These are phyloP conservation scores for Ilex asprella DNA, from an alignment of 257 asterid genomes.

Conservation along the genomic window DNA sequence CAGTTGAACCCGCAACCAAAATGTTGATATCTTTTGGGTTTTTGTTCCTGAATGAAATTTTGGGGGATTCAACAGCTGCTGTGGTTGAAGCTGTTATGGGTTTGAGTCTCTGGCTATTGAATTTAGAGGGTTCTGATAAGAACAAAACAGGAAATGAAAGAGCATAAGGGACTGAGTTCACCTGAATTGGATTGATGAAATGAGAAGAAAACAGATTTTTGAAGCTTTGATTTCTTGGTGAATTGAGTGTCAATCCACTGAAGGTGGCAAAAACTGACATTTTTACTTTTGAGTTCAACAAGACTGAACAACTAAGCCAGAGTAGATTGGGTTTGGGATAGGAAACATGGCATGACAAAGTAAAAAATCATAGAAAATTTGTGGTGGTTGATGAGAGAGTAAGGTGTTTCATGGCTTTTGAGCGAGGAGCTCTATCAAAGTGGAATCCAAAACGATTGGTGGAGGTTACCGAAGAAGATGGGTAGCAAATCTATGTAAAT, in stretches of 20 bases:
- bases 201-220: slow-evolving; percentile 28
- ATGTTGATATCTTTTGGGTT: slow-evolving; percentile 62
- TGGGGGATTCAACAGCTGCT: slow-evolving; percentile 33
- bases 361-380: slow-evolving; percentile 3
- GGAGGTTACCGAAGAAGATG: slow-evolving; percentile 21
- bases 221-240: slow-evolving; percentile 27
- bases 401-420: background rate
- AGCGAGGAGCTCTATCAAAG: slow-evolving; percentile 25
- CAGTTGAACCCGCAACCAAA: slow-evolving; percentile 86
- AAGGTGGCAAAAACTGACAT: slow-evolving; percentile 56
- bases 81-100: slow-evolving; percentile 34
- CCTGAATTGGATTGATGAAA: slow-evolving; percentile 40
- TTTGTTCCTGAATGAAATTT: slow-evolving; percentile 55
- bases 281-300: slow-evolving; percentile 23
- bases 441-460: slow-evolving; percentile 66
- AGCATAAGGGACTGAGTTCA: slow-evolving; percentile 30
- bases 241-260: slow-evolving; percentile 33
- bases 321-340: slow-evolving; percentile 12
- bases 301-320: slow-evolving; percentile 12
- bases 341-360: slow-evolving; percentile 19
- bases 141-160: slow-evolving; percentile 34
- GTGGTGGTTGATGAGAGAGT: slow-evolving; percentile 23
- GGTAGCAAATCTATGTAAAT: too few relatives aligned
- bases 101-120: slow-evolving; percentile 29
- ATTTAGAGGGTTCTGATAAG: slow-evolving; percentile 22